Percentiles rank a stretch among this genome's conserved stretches.
phyloP scores from a whole-genome alignment of 2,329 filamentous ascomycete genomes.

The Ilyonectria mors-panacis region DNA sequence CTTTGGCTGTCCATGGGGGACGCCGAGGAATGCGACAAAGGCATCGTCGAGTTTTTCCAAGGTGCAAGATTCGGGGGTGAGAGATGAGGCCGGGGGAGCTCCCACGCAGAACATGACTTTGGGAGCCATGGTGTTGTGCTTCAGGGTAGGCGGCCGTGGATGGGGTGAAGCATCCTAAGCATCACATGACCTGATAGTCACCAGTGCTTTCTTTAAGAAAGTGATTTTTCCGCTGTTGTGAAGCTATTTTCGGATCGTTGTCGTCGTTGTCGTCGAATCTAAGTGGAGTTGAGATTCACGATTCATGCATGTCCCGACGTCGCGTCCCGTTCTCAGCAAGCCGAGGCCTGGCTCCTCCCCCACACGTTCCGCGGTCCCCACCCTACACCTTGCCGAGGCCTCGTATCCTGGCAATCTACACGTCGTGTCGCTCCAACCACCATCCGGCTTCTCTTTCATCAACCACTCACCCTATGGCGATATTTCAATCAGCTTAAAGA shows the following conservation, averaged over 20 bases:
- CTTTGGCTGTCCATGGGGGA: neutral
- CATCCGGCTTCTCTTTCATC: neutral
- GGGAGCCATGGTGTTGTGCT: conserved; percentile 42
- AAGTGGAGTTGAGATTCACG: conserved; percentile 1
- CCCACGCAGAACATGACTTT: conserved; percentile 57
- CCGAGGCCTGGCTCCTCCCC: conserved; percentile 5
- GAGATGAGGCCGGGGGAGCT: conserved; percentile 51
- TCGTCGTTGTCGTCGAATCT: neutral
- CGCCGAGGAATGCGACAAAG: conserved; percentile 48
- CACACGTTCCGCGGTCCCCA: conserved; percentile 5
- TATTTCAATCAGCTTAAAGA: neutral
- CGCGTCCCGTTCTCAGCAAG: neutral
- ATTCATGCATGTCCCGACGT: neutral
- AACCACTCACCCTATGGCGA: neutral
- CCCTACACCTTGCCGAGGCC: neutral
- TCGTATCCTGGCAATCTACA: neutral
- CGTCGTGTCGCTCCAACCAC: neutral
- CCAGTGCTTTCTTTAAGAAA: no score
- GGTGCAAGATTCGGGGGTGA: conserved; percentile 51
- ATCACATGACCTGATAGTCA: neutral
- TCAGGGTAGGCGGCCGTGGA: conserved; percentile 2
- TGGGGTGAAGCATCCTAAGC: neutral
- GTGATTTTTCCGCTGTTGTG: neutral
- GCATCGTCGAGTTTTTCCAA: conserved; percentile 45
- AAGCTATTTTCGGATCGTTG: neutral